Conservation (phyloP, 768 basidiomycete species). For the Psilocybe azurescens region DNA sequence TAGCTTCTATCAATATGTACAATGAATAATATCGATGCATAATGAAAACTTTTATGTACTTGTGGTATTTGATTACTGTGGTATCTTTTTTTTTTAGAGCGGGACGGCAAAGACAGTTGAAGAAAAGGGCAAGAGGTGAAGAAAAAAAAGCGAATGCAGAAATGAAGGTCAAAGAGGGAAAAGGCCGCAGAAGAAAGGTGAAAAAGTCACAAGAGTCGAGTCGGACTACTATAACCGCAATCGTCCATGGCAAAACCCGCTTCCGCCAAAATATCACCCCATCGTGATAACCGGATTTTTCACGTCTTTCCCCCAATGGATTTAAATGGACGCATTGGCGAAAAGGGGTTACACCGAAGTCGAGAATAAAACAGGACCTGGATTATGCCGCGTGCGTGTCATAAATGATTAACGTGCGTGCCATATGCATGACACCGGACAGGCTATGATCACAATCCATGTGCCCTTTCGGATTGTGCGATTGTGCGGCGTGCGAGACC, state of each 20-base stretch:
- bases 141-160: neutral
- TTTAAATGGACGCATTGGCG: neutral
- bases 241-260: too few relatives aligned
- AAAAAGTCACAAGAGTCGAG: neutral
- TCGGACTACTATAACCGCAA: neutral
- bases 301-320: neutral
- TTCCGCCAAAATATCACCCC: neutral
- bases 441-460: too few relatives aligned
- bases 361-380: neutral
- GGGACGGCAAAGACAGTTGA: neutral
- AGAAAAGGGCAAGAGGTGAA: neutral
- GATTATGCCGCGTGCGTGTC: neutral
- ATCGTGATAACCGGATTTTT: neutral
- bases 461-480: too few relatives aligned
- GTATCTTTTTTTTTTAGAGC: neutral
- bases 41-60: neutral
- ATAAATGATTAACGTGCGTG: neutral
- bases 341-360: neutral
- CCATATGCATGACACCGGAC: neutral
- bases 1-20: neutral
- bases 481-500: too few relatives aligned
- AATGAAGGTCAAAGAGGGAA: neutral
- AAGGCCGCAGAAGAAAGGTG: neutral
- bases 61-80: slow-evolving; percentile 1
- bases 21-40: neutral